phyloP scores from a whole-genome alignment of 2,329 filamentous ascomycete genomes.

The Beauveria brongniartii region DNA sequence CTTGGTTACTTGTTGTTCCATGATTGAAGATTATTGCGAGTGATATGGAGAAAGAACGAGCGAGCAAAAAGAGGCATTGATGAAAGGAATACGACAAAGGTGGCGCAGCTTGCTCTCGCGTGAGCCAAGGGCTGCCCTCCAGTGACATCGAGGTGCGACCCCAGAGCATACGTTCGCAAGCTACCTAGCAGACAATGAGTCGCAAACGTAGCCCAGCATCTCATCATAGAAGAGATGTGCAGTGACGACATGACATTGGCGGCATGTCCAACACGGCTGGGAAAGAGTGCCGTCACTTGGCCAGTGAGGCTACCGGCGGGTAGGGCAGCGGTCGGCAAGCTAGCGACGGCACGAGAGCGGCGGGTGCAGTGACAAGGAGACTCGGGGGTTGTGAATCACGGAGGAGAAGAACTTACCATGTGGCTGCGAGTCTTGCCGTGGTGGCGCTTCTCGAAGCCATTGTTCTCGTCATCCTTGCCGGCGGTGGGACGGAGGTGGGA shows the following conservation, averaged over 20 bases:
- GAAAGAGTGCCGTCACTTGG: too few species aligned
- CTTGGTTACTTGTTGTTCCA: conserved; percentile 19
- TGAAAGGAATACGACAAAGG: background rate
- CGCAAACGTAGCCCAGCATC: background rate
- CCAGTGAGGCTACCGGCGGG: background rate
- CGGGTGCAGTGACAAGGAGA: background rate
- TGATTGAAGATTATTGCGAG: background rate
- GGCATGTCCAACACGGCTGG: background rate
- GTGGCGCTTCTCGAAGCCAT: conserved; percentile 54
- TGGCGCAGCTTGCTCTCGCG: conserved; percentile 1
- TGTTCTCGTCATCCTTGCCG: conserved; percentile 26
- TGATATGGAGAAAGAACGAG: background rate
- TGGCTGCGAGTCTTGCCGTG: conserved; percentile 81
- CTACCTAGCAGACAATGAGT: background rate
- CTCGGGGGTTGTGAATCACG: background rate
- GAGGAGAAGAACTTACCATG: conserved; percentile 54
- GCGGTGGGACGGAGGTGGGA: conserved; percentile 68
- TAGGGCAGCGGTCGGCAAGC: background rate
- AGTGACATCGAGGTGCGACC: conserved; percentile 6
- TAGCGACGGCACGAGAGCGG: background rate
- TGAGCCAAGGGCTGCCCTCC: background rate
- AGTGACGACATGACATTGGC: background rate
- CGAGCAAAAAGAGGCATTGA: background rate
- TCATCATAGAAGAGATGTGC: background rate
- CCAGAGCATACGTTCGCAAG: background rate